Conservation (phyloP, 768 basidiomycete genomes). For the Pleurotus djamor region DNA sequence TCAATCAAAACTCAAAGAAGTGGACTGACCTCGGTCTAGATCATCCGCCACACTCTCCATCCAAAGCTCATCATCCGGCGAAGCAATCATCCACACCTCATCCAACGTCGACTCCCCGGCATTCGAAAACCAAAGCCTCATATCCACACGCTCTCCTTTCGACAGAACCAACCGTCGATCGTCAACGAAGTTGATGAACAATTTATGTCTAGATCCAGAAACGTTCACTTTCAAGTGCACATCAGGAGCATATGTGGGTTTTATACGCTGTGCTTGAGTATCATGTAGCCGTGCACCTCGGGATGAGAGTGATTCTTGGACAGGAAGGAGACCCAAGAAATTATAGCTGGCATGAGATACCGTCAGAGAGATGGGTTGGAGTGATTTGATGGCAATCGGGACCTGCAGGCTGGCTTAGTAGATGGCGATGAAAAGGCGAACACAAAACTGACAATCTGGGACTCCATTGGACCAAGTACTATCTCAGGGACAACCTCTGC, state of each 20-base stretch:
- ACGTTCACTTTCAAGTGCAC: slow-evolving; percentile 58
- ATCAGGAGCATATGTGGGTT: slow-evolving; percentile 72
- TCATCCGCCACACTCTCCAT: slow-evolving; percentile 27
- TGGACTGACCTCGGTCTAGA: slow-evolving; percentile 3
- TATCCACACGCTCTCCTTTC: slow-evolving; percentile 65
- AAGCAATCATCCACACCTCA: slow-evolving; percentile 72
- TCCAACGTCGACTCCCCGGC: slow-evolving; percentile 54
- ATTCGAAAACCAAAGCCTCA: slow-evolving; percentile 65
- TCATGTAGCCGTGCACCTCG: slow-evolving; percentile 79
- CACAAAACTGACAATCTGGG: slow-evolving; percentile 49
- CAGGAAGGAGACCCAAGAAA: slow-evolving; percentile 74
- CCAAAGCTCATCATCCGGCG: slow-evolving; percentile 64
- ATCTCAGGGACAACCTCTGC: slow-evolving; percentile 65
- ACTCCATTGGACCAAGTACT: slow-evolving; percentile 59
- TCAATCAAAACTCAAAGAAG: background rate
- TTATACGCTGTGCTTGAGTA: slow-evolving; percentile 68
- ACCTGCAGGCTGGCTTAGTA: slow-evolving; percentile 36
- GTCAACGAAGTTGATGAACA: slow-evolving; percentile 56
- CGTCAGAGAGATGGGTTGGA: slow-evolving; percentile 46
- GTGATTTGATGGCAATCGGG: slow-evolving; percentile 58
- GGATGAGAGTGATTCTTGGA: slow-evolving; percentile 59
- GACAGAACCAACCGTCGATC: slow-evolving; percentile 49
- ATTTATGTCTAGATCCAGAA: slow-evolving; percentile 60
- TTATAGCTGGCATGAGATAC: slow-evolving; percentile 61
- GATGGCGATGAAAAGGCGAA: background rate